These are phyloP conservation scores for Aegilops longissima DNA, from an alignment of 176 grass and related monocot genomes.

Conservation along the genomic window DNA sequence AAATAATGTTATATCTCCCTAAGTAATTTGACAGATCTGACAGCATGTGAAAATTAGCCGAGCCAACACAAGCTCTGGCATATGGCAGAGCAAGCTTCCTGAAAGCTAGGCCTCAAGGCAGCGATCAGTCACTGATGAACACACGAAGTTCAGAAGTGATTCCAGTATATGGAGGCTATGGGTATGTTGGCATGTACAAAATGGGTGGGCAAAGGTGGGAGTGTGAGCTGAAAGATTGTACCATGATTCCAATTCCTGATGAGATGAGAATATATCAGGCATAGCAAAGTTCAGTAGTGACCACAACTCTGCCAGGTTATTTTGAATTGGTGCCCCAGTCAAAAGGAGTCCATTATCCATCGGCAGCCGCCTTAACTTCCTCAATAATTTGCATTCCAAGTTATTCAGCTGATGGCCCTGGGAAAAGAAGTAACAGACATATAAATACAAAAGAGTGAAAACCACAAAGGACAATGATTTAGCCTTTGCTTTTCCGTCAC, in stretches of 20 bases:
- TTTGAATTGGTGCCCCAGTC: slow-evolving; percentile 83
- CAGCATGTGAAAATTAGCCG: neutral
- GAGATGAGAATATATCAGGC: slow-evolving; percentile 83
- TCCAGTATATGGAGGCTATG: neutral
- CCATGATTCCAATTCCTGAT: slow-evolving; percentile 93
- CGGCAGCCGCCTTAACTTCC: slow-evolving; percentile 66
- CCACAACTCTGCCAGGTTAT: slow-evolving; percentile 89
- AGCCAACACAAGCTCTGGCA: neutral
- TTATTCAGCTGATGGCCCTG: slow-evolving; percentile 94
- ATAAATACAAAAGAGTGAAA: neutral
- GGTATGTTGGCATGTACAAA: neutral
- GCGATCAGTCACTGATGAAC: neutral
- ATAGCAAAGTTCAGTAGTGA: slow-evolving; percentile 91
- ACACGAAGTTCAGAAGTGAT: neutral
- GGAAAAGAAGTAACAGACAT: slow-evolving; percentile 22
- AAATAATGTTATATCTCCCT: neutral
- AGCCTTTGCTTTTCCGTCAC: slow-evolving; percentile 28
- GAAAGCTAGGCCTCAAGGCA: neutral
- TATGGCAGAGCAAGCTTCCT: neutral
- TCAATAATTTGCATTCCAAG: slow-evolving; percentile 58
- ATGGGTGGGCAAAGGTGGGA: neutral
- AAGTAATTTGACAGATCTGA: neutral
- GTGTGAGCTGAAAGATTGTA: slow-evolving; percentile 20
- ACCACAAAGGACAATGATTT: neutral
- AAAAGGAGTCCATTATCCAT: slow-evolving; percentile 88